Evolutionary conservation across 768 basidiomycete species (phyloP), one percentile per base, ranked within the genome.

Genomic region (Mycena chlorophos): DNA sequence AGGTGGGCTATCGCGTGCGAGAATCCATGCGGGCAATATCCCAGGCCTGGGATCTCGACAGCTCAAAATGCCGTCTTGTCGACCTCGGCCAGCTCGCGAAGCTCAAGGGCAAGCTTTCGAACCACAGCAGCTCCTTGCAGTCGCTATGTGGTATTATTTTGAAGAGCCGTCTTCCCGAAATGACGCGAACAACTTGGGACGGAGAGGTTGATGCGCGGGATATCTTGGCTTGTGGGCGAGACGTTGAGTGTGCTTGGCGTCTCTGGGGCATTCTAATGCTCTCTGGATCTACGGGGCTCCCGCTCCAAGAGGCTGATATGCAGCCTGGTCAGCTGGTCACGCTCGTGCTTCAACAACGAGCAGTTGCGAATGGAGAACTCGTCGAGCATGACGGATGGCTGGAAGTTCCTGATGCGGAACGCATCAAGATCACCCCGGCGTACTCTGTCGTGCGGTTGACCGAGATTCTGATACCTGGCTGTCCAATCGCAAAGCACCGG

Each of bases 371-470:
- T 40, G 54, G 54, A 20, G 51, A 53, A 23, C 49, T 58, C 38
- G 51, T 46, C 5, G 48, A n/a, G 20, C 53, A 56, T 27, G 28
- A 57, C 38, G 55, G 60, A 12, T 53, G 8, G 17, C 27, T 34
- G 14, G 25, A 23, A 12, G 47, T 50, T 43, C 55, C 55, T 0
- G 39, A 43, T 17, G 31, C 31, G 5, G 26, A 54, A 3, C 28
- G 16, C 12, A 30, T 50, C 10, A 34, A 16, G 3, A 42, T 63
- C 3, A 54, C 61, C 1, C 10, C 39, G 22, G 51, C 61, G 6
- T 56, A 56, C 34, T 43, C 58, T 0, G 54, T 59, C 17, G 57
- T 63, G 28, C 45, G 47, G 54, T 43, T 63, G 3, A 56, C 50
- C n/a, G 40, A 48, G 4, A 13, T 59, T 20, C 30, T 63, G 14